Evolutionary conservation across 1,284 basidiomycete genomes (phyloP).

Genomic region (Paramarasmius palmivorus): DNA sequence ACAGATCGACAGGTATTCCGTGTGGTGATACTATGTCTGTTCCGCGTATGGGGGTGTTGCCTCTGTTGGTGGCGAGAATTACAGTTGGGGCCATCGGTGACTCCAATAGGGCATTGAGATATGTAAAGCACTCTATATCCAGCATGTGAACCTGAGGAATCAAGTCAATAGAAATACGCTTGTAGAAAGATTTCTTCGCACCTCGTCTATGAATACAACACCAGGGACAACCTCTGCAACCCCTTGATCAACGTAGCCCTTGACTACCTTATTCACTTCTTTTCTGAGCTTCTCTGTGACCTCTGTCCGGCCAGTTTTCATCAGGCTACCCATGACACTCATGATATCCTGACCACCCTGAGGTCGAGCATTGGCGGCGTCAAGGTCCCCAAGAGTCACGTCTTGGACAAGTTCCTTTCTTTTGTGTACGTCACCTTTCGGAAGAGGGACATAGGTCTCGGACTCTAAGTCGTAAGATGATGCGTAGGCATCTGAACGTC

Average conservation of each 20-base stretch:
- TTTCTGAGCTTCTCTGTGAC: constrained; percentile 94
- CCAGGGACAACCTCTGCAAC: constrained; percentile 98
- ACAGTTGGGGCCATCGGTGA: constrained; percentile 97
- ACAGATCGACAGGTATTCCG: constrained; percentile 91
- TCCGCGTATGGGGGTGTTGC: constrained; percentile 90
- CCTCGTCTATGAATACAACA: constrained; percentile 98
- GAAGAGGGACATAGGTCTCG: constrained; percentile 96
- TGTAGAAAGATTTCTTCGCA: constrained; percentile 33
- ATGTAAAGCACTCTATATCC: constrained; percentile 99
- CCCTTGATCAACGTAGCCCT: constrained; percentile 96
- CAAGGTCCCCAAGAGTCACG: constrained; percentile 94
- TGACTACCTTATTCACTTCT: constrained; percentile 99
- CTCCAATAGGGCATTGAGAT: constrained; percentile 94
- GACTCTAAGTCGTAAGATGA: constrained; percentile 99
- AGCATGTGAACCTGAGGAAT: constrained; percentile 93
- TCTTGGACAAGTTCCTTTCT: constrained; percentile 97
- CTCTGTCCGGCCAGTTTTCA: constrained; percentile 93
- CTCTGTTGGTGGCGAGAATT: constrained; percentile 95
- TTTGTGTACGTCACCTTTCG: constrained; percentile 98
- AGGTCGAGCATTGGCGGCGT: constrained; percentile 95
- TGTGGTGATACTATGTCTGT: constrained; percentile 91
- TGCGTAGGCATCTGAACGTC: constrained; percentile 96
- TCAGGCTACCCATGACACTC: constrained; percentile 97
- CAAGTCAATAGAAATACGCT: background rate
- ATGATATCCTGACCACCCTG: constrained; percentile 97